Conservation (phyloP, 2,329 filamentous ascomycete genomes). For the Fusarium tanahbumbuense region DNA sequence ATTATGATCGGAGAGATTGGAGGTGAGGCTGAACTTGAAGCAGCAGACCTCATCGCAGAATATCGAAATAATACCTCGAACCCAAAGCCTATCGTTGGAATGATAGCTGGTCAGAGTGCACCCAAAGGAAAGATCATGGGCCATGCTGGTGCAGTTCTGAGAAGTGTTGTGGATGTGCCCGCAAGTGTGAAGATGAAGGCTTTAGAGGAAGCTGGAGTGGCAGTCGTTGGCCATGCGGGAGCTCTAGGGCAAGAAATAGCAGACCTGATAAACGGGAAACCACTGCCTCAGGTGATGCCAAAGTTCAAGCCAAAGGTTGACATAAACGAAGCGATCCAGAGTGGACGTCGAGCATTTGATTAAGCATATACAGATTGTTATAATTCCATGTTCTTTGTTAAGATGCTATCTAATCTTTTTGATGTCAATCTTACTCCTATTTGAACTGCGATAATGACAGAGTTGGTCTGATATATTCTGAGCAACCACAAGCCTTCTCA, state of each 20-base stretch:
- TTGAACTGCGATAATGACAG: background rate
- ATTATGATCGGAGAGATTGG: conserved; percentile 79
- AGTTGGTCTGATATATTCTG: background rate
- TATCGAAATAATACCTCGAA: conserved; percentile 65
- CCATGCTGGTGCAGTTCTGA: conserved; percentile 73
- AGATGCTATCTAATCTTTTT: background rate
- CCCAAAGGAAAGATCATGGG: conserved; percentile 74
- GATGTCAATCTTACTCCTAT: background rate
- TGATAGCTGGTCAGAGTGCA: conserved; percentile 74
- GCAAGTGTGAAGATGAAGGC: conserved; percentile 50
- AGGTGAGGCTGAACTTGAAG: conserved; percentile 75
- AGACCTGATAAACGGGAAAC: background rate
- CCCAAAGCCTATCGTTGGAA: conserved; percentile 73
- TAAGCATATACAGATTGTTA: background rate
- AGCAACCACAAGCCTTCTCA: background rate
- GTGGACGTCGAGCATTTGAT: background rate
- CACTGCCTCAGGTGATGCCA: background rate
- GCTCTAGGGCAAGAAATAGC: background rate
- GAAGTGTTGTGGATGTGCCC: conserved; percentile 43
- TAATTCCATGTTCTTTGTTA: background rate
- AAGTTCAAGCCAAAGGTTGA: background rate
- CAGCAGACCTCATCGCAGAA: conserved; percentile 76
- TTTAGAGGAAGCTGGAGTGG: conserved; percentile 51
- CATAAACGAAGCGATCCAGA: background rate
- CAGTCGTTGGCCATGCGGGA: conserved; percentile 45